Evolutionary conservation across 139 green algal genomes (phyloP).

Genomic region (Haematococcus lacustris): DNA sequence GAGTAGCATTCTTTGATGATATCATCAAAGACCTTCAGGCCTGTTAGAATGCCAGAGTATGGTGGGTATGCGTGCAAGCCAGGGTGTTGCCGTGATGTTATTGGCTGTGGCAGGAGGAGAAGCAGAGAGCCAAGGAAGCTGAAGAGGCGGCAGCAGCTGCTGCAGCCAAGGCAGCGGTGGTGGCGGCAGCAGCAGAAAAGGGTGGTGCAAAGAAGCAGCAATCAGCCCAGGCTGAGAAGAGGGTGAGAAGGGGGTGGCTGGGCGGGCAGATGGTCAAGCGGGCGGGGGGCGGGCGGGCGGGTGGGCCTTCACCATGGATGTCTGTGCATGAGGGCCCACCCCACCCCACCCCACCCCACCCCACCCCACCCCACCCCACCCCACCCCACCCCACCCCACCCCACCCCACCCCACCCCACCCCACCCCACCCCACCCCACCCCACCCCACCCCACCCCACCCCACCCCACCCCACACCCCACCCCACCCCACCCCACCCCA

Average conservation of each 20-base stretch:
- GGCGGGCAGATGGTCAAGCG: no score
- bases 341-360: background rate
- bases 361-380: background rate
- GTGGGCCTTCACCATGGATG: background rate
- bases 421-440: no score
- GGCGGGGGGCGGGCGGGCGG: background rate
- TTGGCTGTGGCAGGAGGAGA: constrained; percentile 44
- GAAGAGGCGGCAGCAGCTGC: constrained; percentile 33
- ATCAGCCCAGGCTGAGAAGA: constrained; percentile 6
- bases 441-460: background rate
- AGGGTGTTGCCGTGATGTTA: no score
- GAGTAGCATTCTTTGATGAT: no score
- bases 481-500: background rate
- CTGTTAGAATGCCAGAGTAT: no score
- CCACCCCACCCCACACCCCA: background rate
- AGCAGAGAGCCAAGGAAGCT: constrained; percentile 37
- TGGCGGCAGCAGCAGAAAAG: constrained; percentile 15
- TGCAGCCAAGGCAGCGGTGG: constrained; percentile 30
- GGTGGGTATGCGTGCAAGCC: no score
- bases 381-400: background rate
- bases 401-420: no score
- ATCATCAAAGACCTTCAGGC: no score
- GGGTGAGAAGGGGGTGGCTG: background rate
- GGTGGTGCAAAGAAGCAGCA: constrained; percentile 26
- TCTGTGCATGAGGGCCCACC: background rate